A percentile compares a stretch with the other conserved stretches of the same genome.
Conservation (phyloP, 2,329 filamentous ascomycete species). For the Botrytis sinoallii region DNA sequence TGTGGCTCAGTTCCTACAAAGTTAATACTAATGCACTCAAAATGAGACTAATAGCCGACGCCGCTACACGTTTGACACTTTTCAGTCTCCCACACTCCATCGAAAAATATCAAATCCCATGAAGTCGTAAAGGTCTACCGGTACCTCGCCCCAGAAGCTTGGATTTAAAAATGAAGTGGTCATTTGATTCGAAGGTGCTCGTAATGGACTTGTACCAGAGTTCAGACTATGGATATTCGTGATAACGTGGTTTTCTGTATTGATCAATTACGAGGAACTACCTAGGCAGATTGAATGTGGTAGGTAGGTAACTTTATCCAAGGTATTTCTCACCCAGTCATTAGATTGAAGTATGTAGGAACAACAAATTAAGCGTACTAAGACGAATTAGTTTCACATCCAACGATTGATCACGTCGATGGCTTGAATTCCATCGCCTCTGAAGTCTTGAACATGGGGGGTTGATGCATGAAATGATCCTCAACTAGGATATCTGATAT, state of each 20-base stretch:
- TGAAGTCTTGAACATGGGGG: background rate
- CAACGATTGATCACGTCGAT: background rate
- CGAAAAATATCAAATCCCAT: background rate
- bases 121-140: background rate
- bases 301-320: background rate
- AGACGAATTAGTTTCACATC: background rate
- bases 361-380: background rate
- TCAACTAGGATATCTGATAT: background rate
- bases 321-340: background rate
- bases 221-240: background rate
- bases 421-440: background rate
- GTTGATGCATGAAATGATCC: conserved; percentile 13
- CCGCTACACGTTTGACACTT: background rate
- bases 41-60: conserved; percentile 9
- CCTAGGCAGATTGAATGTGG: no score
- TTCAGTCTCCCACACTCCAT: background rate
- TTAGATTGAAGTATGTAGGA: background rate
- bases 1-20: background rate
- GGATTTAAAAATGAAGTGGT: background rate
- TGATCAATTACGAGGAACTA: background rate
- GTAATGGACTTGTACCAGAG: background rate
- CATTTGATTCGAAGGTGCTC: background rate
- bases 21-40: background rate
- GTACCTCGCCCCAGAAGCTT: background rate
- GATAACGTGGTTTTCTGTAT: background rate